Base-by-base conservation (phyloP, 1,139 yeast genomes). In the Entelexis paramagnoliae region DNA sequence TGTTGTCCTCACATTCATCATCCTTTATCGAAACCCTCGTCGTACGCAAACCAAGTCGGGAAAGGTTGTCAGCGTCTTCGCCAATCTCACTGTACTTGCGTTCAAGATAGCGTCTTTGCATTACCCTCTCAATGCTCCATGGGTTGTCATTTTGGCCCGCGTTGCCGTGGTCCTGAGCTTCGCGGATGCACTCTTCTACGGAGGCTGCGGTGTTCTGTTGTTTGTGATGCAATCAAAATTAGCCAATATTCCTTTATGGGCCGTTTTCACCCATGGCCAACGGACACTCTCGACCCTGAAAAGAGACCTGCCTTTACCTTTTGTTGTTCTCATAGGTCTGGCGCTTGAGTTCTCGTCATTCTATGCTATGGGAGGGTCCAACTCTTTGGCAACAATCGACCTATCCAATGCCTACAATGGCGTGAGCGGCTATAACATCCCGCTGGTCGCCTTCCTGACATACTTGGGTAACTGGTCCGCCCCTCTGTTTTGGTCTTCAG, bases 361-460 rank as follows among this genome's bases (percentile, higher is more conserved):
- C 63, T 91, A 86, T 68, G 85, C 87, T 13, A 75, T 83, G 68
- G 97, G 97, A 0, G 87, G 86, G 52, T 88, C 97, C 0, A 91
- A 91, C 63, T 88, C 95, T 48, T 74, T 91, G 60, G 93, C 96
- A 0, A 83, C 96, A 0, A 80, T 91, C 24, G 96, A 91, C 62
- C 72, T 91, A 29, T 79, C 95, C 0, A 88, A 91, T 64, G 89
- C 96, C 0, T 91, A 91, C 65, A 91, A 91, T 64, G 98, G 98
- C 0, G 73, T 89, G 6, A 65, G 76, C 0, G 74, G 73, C 34
- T 93, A 88, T 63, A 78, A 82, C 58, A 76, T 88, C 14, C 62
- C 75, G n/a, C 62, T 78, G 7, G 95, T 91, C 9, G 96, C 96
- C 0, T 48, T 83, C 1, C 68, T 91, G 51, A 86, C 96, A 11